Evolutionary conservation across 2,329 filamentous ascomycete genomes (phyloP).

Genomic region (Curvularia verruculosa): DNA sequence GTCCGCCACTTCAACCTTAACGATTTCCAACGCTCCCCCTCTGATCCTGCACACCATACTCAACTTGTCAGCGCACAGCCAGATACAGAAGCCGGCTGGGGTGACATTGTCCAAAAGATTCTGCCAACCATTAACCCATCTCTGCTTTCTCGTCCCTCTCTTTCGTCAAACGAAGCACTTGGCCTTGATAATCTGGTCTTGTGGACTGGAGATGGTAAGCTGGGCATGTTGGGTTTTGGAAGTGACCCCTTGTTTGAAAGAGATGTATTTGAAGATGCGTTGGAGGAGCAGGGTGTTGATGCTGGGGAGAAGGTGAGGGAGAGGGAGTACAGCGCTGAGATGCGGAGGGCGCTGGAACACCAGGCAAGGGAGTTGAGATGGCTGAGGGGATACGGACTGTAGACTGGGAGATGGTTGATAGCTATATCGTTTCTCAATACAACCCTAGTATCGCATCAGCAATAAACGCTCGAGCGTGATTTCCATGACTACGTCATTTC

Average conservation of each 20-base stretch:
- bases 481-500: too few relatives aligned
- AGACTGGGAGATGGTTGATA: not conserved
- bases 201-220: constrained; percentile 82
- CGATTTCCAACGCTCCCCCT: constrained; percentile 26
- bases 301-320: constrained; percentile 58
- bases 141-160: constrained; percentile 1
- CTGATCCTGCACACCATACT: not conserved
- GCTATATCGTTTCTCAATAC: not conserved
- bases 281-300: constrained; percentile 47
- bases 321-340: constrained; percentile 68
- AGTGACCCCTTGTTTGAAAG: constrained; percentile 33
- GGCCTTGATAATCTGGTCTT: constrained; percentile 72
- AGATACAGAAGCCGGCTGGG: constrained; percentile 5
- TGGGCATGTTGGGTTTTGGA: constrained; percentile 70
- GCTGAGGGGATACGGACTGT: constrained; percentile 69
- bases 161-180: constrained; percentile 17
- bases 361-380: constrained; percentile 82
- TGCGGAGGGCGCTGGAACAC: constrained; percentile 75
- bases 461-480: too few relatives aligned
- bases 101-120: constrained; percentile 80
- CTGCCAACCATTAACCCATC: constrained; percentile 60
- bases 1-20: constrained; percentile 66
- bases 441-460: not conserved
- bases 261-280: constrained; percentile 42
- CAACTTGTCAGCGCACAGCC: constrained; percentile 5